These are phyloP conservation scores for Agrostemma githago DNA, from an alignment of 148 eudicot species.

Conservation along the genomic window DNA sequence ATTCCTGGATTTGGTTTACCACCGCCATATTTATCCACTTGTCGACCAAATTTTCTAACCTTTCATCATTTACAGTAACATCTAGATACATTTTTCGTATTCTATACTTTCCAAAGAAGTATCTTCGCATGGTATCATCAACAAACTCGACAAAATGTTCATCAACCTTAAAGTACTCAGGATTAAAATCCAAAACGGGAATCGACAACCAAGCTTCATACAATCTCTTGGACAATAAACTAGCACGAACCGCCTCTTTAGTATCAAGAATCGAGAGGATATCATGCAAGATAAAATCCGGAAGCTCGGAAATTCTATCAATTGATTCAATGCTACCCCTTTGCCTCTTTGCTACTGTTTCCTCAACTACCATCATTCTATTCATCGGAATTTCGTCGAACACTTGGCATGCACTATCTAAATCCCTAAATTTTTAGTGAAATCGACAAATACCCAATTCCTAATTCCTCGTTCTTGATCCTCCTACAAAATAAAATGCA, in stretches of 20 bases:
- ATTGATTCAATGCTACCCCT: slow-evolving; percentile 7
- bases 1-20: background rate
- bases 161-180: background rate
- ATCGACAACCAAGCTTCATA: background rate
- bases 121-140: slow-evolving; percentile 4
- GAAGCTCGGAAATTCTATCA: too few relatives aligned
- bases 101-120: background rate
- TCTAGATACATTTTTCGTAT: background rate
- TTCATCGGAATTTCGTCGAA: background rate
- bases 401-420: too few relatives aligned
- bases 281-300: too few relatives aligned
- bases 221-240: too few relatives aligned
- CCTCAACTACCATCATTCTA: background rate
- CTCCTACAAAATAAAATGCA: background rate
- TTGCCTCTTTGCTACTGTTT: background rate
- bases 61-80: background rate
- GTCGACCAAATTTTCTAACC: background rate
- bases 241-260: background rate
- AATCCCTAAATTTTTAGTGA: background rate
- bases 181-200: background rate
- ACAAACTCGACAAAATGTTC: background rate
- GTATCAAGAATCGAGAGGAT: background rate
- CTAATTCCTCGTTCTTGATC: background rate
- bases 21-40: background rate
- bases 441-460: background rate